A percentile compares a stretch with the other conserved stretches of the same genome.
phyloP scores from a whole-genome alignment of 306 rosid genomes.

The Elaeagnus macrophylla region DNA sequence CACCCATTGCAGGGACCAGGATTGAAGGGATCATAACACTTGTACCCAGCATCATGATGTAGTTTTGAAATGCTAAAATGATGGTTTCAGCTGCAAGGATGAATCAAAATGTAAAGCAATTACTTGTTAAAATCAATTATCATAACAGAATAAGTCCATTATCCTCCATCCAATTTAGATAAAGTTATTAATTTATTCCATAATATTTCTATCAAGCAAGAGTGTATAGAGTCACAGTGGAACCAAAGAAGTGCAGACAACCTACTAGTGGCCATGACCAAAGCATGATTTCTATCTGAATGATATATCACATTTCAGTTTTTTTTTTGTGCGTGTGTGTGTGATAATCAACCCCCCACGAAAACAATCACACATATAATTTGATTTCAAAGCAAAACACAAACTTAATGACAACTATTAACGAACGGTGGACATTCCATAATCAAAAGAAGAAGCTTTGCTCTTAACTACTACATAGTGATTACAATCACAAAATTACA shows the following conservation, averaged over 20 bases:
- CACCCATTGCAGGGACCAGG: conserved; percentile 90
- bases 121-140: no score
- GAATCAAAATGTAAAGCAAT: conserved; percentile 13
- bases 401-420: background rate
- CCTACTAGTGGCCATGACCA: background rate
- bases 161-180: no score
- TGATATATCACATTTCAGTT: background rate
- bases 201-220: background rate
- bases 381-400: conserved; percentile 10
- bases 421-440: conserved; percentile 6
- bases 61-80: conserved; percentile 83
- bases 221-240: background rate
- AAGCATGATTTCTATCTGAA: background rate
- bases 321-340: no score
- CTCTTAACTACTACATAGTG: conserved; percentile 14
- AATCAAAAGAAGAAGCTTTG: conserved; percentile 13
- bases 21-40: conserved; percentile 86
- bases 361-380: background rate
- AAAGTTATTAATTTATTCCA: no score
- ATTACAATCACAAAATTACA: conserved; percentile 7
- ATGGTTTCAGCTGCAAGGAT: conserved; percentile 76
- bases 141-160: no score
- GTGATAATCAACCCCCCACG: conserved; percentile 1
- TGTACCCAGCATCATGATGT: conserved; percentile 90
- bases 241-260: background rate